Evolutionary conservation across 768 basidiomycete genomes (phyloP).

Genomic region (Imleria badia): DNA sequence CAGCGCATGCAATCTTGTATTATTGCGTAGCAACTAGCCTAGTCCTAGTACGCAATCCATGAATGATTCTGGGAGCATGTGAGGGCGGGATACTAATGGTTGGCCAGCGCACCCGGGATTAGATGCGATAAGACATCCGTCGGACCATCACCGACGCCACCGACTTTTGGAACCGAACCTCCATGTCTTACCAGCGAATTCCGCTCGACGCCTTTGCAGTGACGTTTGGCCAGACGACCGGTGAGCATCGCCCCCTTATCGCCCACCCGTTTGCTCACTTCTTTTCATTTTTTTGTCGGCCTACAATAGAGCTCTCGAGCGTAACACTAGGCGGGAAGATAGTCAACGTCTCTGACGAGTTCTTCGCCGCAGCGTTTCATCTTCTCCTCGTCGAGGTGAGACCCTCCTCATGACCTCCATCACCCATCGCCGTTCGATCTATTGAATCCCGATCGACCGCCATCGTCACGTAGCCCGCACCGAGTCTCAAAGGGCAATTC

Average conservation of each 20-base stretch:
- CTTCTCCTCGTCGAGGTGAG: constrained; percentile 79
- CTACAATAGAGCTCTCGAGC: constrained; percentile 76
- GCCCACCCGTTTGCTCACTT: not conserved
- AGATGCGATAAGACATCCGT: no score
- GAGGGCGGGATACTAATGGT: no score
- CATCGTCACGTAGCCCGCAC: constrained; percentile 60
- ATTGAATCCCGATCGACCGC: not conserved
- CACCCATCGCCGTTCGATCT: not conserved
- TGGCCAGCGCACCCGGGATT: no score
- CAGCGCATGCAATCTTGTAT: no score
- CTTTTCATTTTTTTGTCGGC: not conserved
- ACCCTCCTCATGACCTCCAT: no score
- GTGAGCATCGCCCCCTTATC: constrained; percentile 34
- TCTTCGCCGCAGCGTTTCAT: constrained; percentile 87
- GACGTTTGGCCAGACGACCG: constrained; percentile 50
- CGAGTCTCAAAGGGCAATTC: constrained; percentile 92
- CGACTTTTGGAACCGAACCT: no score
- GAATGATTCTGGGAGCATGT: no score
- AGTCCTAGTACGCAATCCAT: no score
- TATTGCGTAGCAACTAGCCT: no score
- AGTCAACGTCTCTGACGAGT: constrained; percentile 85
- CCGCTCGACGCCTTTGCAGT: constrained; percentile 47
- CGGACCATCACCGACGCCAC: no score
- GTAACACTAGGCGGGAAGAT: constrained; percentile 78
- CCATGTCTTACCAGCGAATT: constrained; percentile 46